These are phyloP conservation scores for Fusarium fujikuroi DNA, from an alignment of 2,329 filamentous ascomycete genomes.

Conservation along the genomic window DNA sequence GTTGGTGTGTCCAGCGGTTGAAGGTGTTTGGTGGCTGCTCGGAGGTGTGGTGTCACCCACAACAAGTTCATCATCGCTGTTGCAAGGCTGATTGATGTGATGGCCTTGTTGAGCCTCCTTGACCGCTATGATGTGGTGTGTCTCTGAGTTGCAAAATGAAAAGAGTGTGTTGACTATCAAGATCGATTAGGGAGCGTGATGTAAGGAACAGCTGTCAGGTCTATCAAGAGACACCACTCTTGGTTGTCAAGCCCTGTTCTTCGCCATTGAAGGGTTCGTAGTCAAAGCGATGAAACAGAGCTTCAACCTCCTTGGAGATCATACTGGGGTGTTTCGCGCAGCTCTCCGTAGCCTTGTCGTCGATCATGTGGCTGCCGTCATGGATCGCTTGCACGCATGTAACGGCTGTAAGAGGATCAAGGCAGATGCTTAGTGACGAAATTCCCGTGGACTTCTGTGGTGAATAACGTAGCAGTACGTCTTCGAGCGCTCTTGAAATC, in stretches of 20 bases:
- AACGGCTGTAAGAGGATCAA: too few relatives aligned
- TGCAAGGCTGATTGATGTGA: fast-evolving
- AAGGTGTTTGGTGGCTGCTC: fast-evolving
- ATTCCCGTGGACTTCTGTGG: too few relatives aligned
- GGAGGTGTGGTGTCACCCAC: fast-evolving
- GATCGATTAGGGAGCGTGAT: fast-evolving
- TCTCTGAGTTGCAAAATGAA: not conserved
- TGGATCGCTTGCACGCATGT: too few relatives aligned
- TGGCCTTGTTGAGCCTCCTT: fast-evolving
- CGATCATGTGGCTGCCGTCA: too few relatives aligned
- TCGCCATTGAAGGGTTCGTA: not conserved
- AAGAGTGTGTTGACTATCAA: not conserved
- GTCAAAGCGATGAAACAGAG: fast-evolving
- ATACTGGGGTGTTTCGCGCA: too few relatives aligned
- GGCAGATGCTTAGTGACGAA: too few relatives aligned
- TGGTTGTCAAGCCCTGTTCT: not conserved
- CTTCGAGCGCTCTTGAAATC: not conserved
- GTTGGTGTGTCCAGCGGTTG: not conserved
- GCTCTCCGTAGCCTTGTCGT: too few relatives aligned
- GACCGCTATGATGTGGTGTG: fast-evolving
- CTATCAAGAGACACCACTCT: not conserved
- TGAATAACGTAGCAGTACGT: too few relatives aligned
- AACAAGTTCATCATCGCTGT: not conserved
- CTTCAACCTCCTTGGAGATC: not conserved
- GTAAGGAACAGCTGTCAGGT: not conserved